Conservation (phyloP, 208 protist species). For the Zelonia costaricensis region DNA sequence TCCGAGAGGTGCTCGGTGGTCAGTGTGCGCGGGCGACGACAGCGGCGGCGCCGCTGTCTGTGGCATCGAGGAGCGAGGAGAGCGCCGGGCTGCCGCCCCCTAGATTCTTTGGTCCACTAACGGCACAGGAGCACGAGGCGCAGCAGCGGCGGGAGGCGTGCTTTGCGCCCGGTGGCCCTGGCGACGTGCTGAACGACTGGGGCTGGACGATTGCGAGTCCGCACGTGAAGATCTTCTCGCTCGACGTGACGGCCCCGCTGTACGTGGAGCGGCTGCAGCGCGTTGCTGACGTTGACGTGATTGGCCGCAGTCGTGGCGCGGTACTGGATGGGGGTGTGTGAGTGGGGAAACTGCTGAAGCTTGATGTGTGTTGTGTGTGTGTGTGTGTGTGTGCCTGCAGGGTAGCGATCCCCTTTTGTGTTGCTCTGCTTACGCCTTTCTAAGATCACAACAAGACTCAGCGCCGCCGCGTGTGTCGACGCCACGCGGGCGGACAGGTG, state of each 20-base stretch:
- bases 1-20: conserved; percentile 23
- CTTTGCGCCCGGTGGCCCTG: conserved; percentile 21
- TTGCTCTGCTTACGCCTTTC: too few species aligned
- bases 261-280: conserved; percentile 69
- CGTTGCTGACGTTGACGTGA: conserved; percentile 23
- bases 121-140: conserved; percentile 17
- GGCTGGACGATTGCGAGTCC: conserved; percentile 70
- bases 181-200: conserved; percentile 67
- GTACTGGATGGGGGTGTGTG: neutral
- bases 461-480: too few species aligned
- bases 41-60: neutral
- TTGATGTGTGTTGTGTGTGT: neutral
- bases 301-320: conserved; percentile 8
- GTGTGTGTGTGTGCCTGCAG: neutral
- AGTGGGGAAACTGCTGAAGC: neutral
- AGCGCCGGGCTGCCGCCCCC: too few species aligned
- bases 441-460: too few species aligned
- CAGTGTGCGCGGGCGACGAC: neutral
- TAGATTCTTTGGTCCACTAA: conserved; percentile 16
- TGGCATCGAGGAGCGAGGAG: neutral
- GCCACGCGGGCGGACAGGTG: too few species aligned
- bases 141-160: conserved; percentile 18
- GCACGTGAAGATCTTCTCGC: conserved; percentile 76
- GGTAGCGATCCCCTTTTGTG: neutral
- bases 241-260: conserved; percentile 53